Conservation (phyloP, 225 moss, liverwort and hornwort genomes). For the Straminergon stramineum region DNA sequence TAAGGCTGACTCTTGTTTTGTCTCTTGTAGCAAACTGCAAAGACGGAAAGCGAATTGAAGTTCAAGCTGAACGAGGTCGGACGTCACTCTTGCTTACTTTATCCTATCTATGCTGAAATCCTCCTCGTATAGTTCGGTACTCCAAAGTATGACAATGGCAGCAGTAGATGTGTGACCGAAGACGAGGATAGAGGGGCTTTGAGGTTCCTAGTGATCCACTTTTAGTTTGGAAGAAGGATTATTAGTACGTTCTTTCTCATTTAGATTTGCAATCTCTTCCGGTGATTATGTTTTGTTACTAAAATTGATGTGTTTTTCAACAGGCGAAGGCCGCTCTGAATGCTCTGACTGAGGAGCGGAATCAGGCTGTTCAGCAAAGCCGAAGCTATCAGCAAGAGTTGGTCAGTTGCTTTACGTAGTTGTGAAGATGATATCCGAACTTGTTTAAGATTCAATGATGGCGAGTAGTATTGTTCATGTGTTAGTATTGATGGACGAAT, state of each 20-base stretch:
- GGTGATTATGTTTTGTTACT: background rate
- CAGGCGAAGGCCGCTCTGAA: constrained; percentile 71
- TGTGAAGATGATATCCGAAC: background rate
- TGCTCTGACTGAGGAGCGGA: constrained; percentile 63
- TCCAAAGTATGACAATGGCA: background rate
- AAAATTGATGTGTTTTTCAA: background rate
- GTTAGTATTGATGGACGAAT: background rate
- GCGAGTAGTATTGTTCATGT: background rate
- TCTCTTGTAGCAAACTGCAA: constrained; percentile 51
- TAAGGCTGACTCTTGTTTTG: background rate
- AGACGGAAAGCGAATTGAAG: constrained; percentile 82
- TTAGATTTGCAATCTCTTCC: background rate
- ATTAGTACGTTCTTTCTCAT: background rate
- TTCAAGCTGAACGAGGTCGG: constrained; percentile 90
- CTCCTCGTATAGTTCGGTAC: background rate
- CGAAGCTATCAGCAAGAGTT: constrained; percentile 78
- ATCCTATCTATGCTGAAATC: background rate
- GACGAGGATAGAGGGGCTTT: background rate
- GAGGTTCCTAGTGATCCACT: background rate
- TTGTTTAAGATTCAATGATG: background rate
- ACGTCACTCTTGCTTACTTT: background rate
- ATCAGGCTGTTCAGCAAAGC: constrained; percentile 75
- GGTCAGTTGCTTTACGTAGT: constrained; percentile 18
- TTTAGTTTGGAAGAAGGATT: background rate
- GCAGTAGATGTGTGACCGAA: background rate